Base-by-base conservation (phyloP, 352 stramenopile genomes). In the Pythium monospermum region DNA sequence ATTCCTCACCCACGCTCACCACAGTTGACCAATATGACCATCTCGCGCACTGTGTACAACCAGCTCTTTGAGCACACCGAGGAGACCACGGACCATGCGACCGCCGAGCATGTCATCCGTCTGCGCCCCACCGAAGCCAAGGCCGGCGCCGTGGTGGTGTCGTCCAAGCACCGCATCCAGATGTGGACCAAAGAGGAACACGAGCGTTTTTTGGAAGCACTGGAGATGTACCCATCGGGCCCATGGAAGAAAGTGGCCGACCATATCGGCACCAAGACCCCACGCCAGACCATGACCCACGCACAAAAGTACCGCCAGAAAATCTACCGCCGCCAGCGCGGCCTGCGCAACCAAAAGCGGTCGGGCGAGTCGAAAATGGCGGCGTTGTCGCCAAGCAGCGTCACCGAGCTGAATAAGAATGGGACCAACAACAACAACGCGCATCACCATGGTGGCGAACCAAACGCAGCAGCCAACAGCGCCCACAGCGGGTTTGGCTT, bases 211-310 rank as follows among this genome's bases (percentile, higher is more conserved):
- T 68, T 94, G 12, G 74, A 78, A 23, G 83, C 83, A 27, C 73
- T 94, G 19, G 79, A 94, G 55, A 87, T 87, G 76, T 94, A 78
- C 66, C 83, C 83, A 0, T 73, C 77, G 5, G 83, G 83, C 5
- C 83, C 83, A 13, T 94, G 83, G 83, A 91, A 92, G 66, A 86
- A 83, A 26, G 79, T 94, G n/a, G 76, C 82, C 3, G 81, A 88
- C 37, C 76, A 85, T 56, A 87, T 94, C 38, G 76, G 81, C 46
- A 91, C 83, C 10, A 91, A 92, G 54, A 94, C 83, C 5, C 76
- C 93, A 7, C 87, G 95, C 18, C 96, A 99, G 69, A 98, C 97
- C 30, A 91, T 91, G 80, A 91, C 80, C 0, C 80, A 91, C 49
- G 80, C 80, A 36, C 80, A 91, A 27, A 91, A 91, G 65, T 91